Conservation (phyloP, 495 filamentous ascomycete species). For the Hypomontagnella submonticulosa region DNA sequence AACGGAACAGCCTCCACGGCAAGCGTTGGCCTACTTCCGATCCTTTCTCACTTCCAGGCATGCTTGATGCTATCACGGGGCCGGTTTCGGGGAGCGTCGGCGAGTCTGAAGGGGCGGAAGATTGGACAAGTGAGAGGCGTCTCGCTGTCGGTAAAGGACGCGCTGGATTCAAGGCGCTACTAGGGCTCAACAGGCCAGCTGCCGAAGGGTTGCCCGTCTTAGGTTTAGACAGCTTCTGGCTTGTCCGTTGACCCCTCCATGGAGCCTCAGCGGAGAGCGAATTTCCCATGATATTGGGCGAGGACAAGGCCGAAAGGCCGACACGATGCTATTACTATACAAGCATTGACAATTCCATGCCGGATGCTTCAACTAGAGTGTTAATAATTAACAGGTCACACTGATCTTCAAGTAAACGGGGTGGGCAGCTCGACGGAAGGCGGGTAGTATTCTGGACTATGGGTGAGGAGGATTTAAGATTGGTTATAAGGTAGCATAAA, state of each 20-base stretch:
- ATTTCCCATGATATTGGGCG: constrained; percentile 56
- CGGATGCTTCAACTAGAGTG: constrained; percentile 36
- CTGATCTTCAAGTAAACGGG: constrained; percentile 23
- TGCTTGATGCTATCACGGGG: constrained; percentile 1
- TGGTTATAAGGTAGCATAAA: constrained; percentile 34
- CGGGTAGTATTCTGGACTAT: constrained; percentile 6
- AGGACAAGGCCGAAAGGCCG: constrained; percentile 39
- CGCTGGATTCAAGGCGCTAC: constrained; percentile 47
- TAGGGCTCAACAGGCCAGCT: constrained; percentile 58
- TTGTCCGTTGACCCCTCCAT: constrained; percentile 47
- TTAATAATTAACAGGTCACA: constrained; percentile 28
- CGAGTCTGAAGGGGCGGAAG: constrained; percentile 35
- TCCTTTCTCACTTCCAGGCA: constrained; percentile 16
- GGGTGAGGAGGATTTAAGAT: constrained; percentile 7
- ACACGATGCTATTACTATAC: constrained; percentile 52
- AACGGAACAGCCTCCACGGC: constrained; percentile 36
- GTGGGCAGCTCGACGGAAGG: background rate
- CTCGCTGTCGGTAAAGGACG: constrained; percentile 34
- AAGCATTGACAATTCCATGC: constrained; percentile 56
- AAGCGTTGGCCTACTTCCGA: constrained; percentile 17
- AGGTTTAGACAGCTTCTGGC: constrained; percentile 62
- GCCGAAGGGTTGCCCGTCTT: constrained; percentile 56
- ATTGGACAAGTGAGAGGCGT: constrained; percentile 46
- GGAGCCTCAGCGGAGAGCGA: constrained; percentile 56
- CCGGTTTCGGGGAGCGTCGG: constrained; percentile 26